Evolutionary conservation across 1,284 basidiomycete genomes (phyloP), one percentile per base, ranked within the genome.

Genomic region (Omphalotus olearius): DNA sequence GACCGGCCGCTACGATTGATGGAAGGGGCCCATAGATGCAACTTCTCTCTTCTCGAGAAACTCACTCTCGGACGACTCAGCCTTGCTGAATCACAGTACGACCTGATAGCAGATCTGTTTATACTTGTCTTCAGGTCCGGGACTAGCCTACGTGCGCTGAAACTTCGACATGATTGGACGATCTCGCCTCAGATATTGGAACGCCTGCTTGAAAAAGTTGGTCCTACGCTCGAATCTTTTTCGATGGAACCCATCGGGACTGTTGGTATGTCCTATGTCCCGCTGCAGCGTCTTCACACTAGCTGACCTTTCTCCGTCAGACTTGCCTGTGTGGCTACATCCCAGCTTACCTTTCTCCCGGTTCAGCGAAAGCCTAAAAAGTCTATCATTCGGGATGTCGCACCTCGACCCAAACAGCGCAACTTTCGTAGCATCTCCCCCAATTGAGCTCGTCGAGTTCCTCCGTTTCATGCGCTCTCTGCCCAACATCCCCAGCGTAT

Each of bases 381-480:
- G 18, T 20, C 20, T 50, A 13, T 43, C 48, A 25, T 13, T 50
- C 13, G 48, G 48, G n/a, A 50, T 50, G 35, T 35, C 48, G 9
- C 25, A 43, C n/a, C 42, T 42, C 4, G 43, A 33, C n/a, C 48
- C 48, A 9, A 35, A 17, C 3, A 42, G 48, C 3, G 33, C 48
- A 23, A 37, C 48, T 2, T 17, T 50, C 11, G 43, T 42, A 11
- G 37, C 42, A 20, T 50, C 48, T 36, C 40, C 48, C 17, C 48
- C 48, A 4, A 36, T 50, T 30, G 48, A 50, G 42, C 40, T 50
- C 30, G 14, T 50, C 13, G 48, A 43, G 33, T 50, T 50, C 18
- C 42, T 50, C 30, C 48, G 41, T 16, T 50, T 36, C 10, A 35
- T 36, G 4, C 48, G 43, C 4, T n/a, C 30, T 25, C 28, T 50